Conservation (phyloP, 768 basidiomycete genomes). For the Tubosaeta sp. region DNA sequence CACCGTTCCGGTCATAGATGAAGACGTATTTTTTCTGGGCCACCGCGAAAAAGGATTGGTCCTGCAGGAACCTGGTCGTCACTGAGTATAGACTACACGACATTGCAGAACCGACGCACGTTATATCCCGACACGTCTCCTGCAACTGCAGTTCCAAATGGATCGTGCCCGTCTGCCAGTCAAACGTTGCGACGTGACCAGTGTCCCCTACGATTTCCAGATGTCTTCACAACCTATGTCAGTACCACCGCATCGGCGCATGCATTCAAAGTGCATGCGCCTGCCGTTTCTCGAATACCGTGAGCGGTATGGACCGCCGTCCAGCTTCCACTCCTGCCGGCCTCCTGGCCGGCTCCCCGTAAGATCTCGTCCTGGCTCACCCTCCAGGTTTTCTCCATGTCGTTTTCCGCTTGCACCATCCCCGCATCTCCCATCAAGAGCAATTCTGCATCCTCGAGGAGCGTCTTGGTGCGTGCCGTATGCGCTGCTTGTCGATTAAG, state of each 20-base stretch:
- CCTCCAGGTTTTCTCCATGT: conserved; percentile 88
- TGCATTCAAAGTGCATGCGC: conserved; percentile 36
- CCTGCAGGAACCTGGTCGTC: conserved; percentile 72
- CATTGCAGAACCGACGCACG: conserved; percentile 43
- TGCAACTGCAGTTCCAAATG: conserved; percentile 85
- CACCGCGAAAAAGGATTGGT: conserved; percentile 89
- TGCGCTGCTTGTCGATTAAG: conserved; percentile 59
- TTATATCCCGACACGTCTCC: conserved; percentile 91
- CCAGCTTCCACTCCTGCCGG: conserved; percentile 72
- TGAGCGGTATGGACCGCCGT: conserved; percentile 79
- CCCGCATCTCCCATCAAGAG: conserved; percentile 70
- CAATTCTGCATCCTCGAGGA: conserved; percentile 68
- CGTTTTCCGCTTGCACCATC: conserved; percentile 67
- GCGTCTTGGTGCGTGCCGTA: conserved; percentile 54
- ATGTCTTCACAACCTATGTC: conserved; percentile 47
- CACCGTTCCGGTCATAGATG: conserved; percentile 91
- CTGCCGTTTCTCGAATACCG: conserved; percentile 91
- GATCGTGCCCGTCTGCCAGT: conserved; percentile 84
- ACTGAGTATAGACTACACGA: neutral
- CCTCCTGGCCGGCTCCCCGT: conserved; percentile 68
- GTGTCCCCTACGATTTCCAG: conserved; percentile 77
- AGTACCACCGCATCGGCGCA: neutral
- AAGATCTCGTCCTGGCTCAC: conserved; percentile 77
- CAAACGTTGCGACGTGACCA: conserved; percentile 91
- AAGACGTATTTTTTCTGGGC: conserved; percentile 96